Conservation (phyloP, 768 basidiomycete species). For the Leucosporidium yakuticum region DNA sequence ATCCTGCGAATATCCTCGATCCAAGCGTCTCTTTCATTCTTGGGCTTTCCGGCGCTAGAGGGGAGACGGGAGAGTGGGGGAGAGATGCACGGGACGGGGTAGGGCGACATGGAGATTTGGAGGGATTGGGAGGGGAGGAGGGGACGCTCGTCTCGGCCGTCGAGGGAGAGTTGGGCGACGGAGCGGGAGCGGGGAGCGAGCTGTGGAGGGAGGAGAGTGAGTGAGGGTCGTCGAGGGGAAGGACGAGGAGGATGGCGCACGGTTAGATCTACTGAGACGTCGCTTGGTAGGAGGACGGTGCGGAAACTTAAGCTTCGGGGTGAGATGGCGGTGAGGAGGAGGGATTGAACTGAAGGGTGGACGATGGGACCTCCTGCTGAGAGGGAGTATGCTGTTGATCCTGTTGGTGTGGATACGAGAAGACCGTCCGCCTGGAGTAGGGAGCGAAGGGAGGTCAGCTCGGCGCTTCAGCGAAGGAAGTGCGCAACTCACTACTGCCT, state of each 20-base stretch:
- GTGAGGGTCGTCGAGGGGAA: no score
- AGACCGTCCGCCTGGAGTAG: constrained; percentile 4
- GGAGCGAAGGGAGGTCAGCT: no score
- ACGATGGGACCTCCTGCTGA: constrained; percentile 95
- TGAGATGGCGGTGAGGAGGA: constrained; percentile 92
- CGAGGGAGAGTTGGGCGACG: constrained; percentile 3
- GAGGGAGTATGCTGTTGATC: constrained; percentile 91
- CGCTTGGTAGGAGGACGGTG: constrained; percentile 74
- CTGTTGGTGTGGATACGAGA: constrained; percentile 72
- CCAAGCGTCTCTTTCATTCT: constrained; percentile 52
- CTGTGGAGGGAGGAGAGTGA: no score
- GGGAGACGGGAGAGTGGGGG: constrained; percentile 67
- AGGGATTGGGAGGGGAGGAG: constrained; percentile 81
- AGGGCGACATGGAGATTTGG: constrained; percentile 73
- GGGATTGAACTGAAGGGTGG: constrained; percentile 80
- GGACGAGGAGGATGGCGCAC: constrained; percentile 43
- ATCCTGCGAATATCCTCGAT: constrained; percentile 94
- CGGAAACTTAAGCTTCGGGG: constrained; percentile 87
- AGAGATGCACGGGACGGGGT: constrained; percentile 88
- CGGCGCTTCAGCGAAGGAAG: no score
- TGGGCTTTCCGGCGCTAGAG: not conserved
- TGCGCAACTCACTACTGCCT: constrained; percentile 62
- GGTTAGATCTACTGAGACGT: constrained; percentile 43
- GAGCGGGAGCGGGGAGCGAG: not conserved
- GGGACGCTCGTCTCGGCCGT: constrained; percentile 56